Evolutionary conservation across 768 basidiomycete species (phyloP).

Genomic region (Boletellus sp.): DNA sequence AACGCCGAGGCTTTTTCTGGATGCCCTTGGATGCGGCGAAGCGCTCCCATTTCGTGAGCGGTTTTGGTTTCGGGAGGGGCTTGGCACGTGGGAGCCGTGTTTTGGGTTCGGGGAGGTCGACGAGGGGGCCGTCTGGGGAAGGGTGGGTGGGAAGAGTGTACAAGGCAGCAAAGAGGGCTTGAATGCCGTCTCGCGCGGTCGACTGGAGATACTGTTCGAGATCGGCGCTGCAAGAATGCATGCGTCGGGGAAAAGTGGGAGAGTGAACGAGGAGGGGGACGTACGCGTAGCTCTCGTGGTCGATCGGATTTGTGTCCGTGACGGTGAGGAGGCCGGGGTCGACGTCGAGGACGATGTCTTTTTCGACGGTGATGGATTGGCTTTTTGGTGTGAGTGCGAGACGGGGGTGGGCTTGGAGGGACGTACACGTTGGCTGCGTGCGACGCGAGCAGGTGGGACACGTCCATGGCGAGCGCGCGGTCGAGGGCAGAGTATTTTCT

Average conservation of each 20-base stretch:
- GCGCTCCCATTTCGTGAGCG: constrained; percentile 92
- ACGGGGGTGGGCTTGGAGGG: background rate
- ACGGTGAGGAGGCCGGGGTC: constrained; percentile 83
- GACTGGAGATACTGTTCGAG: constrained; percentile 78
- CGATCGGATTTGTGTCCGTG: constrained; percentile 84
- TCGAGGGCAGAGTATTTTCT: background rate
- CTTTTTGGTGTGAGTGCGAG: constrained; percentile 34
- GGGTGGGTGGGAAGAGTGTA: constrained; percentile 77
- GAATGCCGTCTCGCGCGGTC: constrained; percentile 77
- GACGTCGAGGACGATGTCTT: constrained; percentile 73
- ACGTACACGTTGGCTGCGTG: constrained; percentile 71
- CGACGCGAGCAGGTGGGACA: constrained; percentile 71
- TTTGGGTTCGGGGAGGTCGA: constrained; percentile 71
- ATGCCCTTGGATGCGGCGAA: constrained; percentile 96
- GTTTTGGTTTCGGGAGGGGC: constrained; percentile 89
- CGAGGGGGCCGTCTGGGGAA: constrained; percentile 79
- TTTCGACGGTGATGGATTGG: constrained; percentile 67
- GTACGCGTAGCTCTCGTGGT: constrained; percentile 80
- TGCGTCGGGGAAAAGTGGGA: background rate
- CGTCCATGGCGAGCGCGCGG: constrained; percentile 55
- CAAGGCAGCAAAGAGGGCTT: constrained; percentile 73
- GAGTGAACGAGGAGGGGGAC: constrained; percentile 16
- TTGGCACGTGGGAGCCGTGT: constrained; percentile 86
- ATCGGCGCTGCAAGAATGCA: constrained; percentile 43
- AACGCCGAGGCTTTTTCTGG: constrained; percentile 60